Conservation (phyloP, 495 filamentous ascomycete species). For the Cercophora newfieldiana region DNA sequence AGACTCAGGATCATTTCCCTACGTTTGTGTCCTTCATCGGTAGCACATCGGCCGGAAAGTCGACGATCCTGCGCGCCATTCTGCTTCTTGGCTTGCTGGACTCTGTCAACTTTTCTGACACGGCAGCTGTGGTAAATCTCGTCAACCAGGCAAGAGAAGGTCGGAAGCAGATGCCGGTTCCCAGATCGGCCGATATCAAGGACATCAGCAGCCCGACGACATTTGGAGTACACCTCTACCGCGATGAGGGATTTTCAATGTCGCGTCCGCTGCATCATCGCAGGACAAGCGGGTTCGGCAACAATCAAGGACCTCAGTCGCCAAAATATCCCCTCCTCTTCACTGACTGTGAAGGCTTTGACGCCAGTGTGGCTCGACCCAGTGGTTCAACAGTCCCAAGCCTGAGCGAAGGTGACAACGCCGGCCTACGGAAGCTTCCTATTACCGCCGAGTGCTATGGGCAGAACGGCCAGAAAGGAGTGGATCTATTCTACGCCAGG, state of each 20-base stretch:
- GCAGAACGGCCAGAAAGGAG: not conserved
- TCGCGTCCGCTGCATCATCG: not conserved
- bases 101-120: not conserved
- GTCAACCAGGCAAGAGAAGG: not conserved
- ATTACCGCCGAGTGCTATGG: conserved; percentile 9
- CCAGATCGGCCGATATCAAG: not conserved
- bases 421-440: not conserved
- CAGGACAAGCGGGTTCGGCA: not conserved
- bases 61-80: conserved; percentile 8
- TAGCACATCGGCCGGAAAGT: conserved; percentile 12
- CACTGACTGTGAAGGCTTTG: conserved; percentile 13
- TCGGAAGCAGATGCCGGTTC: not conserved
- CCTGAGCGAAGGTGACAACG: not conserved
- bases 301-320: not conserved
- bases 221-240: conserved; percentile 1
- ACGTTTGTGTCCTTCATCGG: conserved; percentile 15
- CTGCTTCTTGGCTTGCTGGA: conserved; percentile 5
- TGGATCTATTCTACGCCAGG: conserved; percentile 12
- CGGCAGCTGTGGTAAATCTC: not conserved
- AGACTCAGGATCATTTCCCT: not conserved
- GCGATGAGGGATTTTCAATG: not conserved
- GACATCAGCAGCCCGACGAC: not conserved
- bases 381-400: not conserved
- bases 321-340: conserved; percentile 10
- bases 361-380: not conserved